Base-by-base conservation (phyloP, 2,329 filamentous ascomycete genomes). In the Zasmidium angulare region DNA sequence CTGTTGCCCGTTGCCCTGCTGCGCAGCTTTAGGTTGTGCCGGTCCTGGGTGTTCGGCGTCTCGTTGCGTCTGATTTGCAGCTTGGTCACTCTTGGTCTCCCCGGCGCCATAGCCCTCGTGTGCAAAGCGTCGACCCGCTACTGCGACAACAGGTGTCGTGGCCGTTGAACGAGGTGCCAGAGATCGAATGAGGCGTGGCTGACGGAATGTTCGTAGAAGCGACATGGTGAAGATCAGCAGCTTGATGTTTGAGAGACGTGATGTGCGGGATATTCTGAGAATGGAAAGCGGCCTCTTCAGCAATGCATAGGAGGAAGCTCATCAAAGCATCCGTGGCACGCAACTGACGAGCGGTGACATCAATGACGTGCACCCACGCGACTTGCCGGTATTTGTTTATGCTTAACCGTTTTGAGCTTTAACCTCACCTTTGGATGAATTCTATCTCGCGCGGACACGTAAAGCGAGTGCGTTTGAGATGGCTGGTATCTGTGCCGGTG, bases 31-130 rank as follows among this genome's bases (percentile, higher is more conserved):
- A 17, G 55, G 55, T 47, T 47, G 55, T 22, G 55, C 20, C 20
- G 56, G 56, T 3, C 56, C 56, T 26, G 56, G 56, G 26, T 58
- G 56, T 20, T 58, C 56, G 26, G 47, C 29, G 24, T 58, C 46
- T 36, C 46, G 46, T 54, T 58, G 46, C 43, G 50, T 43, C 36
- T 43, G 36, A 17, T 43, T 43, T 17, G 36, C 36, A 3, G 3
- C n/a, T 14, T 23, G 48, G 50, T 46, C 43, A 7, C 50, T 23
- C 4, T 54, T 53, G 22, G 47, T 21, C 10, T 26, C 56, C 21
- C 56, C 56, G 31, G 56, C 53, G 56, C 56, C 56, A 50, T 58
- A 58, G 49, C 46, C 49, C 12, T 43, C 20, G 43, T 46, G 26
- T 11, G 40, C 43, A 23, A 53, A 54, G 40, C 56, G 56, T 14